Percentiles rank a stretch among this genome's conserved stretches.
phyloP scores from a whole-genome alignment of 1,284 basidiomycete genomes.

The Sanguinoderma infundibulare region DNA sequence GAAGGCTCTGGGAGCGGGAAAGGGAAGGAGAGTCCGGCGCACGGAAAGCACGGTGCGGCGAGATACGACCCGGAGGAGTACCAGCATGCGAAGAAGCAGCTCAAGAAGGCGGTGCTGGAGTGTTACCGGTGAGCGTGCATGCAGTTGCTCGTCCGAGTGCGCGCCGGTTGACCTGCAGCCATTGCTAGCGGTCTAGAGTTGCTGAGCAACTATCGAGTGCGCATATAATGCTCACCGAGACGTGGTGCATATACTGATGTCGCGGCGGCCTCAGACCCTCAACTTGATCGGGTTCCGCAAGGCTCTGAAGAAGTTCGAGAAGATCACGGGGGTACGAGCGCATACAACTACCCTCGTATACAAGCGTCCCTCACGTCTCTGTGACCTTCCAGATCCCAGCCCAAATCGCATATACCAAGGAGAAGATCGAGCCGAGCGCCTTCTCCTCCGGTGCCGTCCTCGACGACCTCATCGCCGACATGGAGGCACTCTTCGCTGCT shows the following conservation, averaged over 20 bases:
- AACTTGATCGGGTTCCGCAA: constrained; percentile 93
- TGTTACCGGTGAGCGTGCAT: constrained; percentile 70
- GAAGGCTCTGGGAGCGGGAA: neutral
- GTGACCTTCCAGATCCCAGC: constrained; percentile 50
- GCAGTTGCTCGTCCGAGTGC: neutral
- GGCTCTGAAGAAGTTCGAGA: constrained; percentile 93
- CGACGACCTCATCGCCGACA: constrained; percentile 70
- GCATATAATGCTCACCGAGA: constrained; percentile 30
- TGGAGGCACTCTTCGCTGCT: constrained; percentile 74
- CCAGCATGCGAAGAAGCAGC: constrained; percentile 78
- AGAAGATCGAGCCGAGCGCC: constrained; percentile 63
- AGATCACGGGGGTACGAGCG: constrained; percentile 68
- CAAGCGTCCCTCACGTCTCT: neutral
- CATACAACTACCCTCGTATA: neutral
- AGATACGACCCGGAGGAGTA: constrained; percentile 77
- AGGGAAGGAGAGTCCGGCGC: neutral
- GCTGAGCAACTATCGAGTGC: constrained; percentile 85
- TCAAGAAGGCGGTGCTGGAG: constrained; percentile 85
- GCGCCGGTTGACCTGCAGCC: neutral
- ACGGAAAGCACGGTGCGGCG: neutral
- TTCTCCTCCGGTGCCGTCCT: constrained; percentile 69
- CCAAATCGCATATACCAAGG: constrained; percentile 57
- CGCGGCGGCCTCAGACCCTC: constrained; percentile 58
- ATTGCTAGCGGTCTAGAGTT: constrained; percentile 68
- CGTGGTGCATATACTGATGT: neutral